Evolutionary conservation across 1,284 basidiomycete genomes (phyloP), one percentile per base, ranked within the genome.

Genomic region (Porphyrellus sp.): DNA sequence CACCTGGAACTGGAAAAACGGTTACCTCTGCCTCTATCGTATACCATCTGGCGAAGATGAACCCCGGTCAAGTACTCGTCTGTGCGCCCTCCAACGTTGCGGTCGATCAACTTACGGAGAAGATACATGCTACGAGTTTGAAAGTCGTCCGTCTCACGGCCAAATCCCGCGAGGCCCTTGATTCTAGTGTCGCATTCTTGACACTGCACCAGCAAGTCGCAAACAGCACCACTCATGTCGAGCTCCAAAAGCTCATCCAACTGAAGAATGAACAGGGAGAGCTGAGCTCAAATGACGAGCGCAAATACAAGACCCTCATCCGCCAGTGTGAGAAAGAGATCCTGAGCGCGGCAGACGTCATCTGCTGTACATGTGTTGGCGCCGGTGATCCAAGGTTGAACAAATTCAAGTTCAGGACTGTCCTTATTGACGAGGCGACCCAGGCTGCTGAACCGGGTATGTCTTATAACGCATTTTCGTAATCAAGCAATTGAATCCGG

Each of bases 1-100:
- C 97, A 24, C 97, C 97, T 13, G 97, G 97, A 37, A 99, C 97
- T 0, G 97, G 97, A 40, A 99, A 99, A 76, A 99, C 97, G 0
- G 97, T 99, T 52, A 99, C 97, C 0, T 98, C 95, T n/a, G 97
- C 97, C 6, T 98, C 97, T 1, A 96, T 98, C 63, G 96, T 99
- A 39, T 94, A 99, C 70, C 97, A 99, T 71, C 86, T 99, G 8
- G 93, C 93, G 50, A 98, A 98, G 76, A 99, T 99, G 96, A 98
- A 98, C 66, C 94, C 94, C 0, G 97, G 97, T 28, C 97, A 98
- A 72, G 97, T 99, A 23, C 88, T 99, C 38, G 97, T 99, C 54
- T 97, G 95, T 70, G 97, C 97, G 1, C 97, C 97, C 0, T 99
- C 97, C 50, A 99, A 99, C 74, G 97, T 99, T 59, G 97, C 97